Evolutionary conservation across 805 yeast genomes (phyloP).

Genomic region (Jamesozyma piceae): DNA sequence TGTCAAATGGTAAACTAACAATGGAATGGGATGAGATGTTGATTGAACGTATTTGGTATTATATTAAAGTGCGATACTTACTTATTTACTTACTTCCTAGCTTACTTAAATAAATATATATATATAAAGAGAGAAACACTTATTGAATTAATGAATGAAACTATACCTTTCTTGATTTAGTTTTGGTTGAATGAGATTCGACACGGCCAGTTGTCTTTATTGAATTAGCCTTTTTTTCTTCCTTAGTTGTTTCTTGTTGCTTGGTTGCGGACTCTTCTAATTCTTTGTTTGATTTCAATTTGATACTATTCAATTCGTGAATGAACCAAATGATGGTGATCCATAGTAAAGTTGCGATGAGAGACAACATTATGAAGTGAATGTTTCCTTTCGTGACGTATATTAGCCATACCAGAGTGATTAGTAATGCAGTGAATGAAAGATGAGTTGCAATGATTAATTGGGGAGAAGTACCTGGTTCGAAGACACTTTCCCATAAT

Average conservation of each 20-base stretch:
- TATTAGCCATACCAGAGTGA: slow-evolving; percentile 47
- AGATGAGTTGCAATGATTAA: slow-evolving; percentile 80
- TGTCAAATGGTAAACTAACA: too few relatives aligned
- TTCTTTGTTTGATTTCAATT: slow-evolving; percentile 26
- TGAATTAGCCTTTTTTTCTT: neutral
- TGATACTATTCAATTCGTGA: slow-evolving; percentile 44
- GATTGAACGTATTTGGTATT: too few relatives aligned
- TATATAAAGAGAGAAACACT: too few relatives aligned
- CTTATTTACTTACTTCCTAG: too few relatives aligned
- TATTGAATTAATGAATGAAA: too few relatives aligned
- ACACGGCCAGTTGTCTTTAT: slow-evolving; percentile 2
- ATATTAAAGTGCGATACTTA: too few relatives aligned
- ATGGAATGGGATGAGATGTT: too few relatives aligned
- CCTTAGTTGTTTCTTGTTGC: neutral
- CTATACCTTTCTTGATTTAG: slow-evolving; percentile 8
- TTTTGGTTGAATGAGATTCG: neutral
- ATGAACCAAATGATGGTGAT: slow-evolving; percentile 83
- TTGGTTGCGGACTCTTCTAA: slow-evolving; percentile 9
- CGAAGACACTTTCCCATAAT: slow-evolving; percentile 83
- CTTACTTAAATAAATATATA: too few relatives aligned
- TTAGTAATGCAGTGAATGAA: slow-evolving; percentile 58
- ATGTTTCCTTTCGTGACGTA: slow-evolving; percentile 51
- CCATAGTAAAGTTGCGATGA: slow-evolving; percentile 62
- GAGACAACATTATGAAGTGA: slow-evolving; percentile 50
- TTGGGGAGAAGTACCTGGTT: slow-evolving; percentile 90